phyloP scores from a whole-genome alignment of 345 rosid species.

The Balakata baccata region DNA sequence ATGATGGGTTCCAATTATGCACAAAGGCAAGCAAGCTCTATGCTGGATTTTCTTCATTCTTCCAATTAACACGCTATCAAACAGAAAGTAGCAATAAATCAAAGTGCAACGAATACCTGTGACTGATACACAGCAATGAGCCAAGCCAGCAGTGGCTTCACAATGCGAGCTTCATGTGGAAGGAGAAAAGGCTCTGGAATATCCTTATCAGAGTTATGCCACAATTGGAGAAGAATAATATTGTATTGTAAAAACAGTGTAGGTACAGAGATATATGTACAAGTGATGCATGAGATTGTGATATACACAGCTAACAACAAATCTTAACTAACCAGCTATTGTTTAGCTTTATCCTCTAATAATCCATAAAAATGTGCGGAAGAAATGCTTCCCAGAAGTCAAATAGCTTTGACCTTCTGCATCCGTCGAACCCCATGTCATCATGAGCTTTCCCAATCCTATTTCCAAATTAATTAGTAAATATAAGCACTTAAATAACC shows the following conservation, averaged over 20 bases:
- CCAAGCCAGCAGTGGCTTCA: conserved; percentile 80
- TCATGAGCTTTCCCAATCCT: conserved; percentile 69
- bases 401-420: conserved; percentile 70
- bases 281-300: no score
- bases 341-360: no score
- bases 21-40: background rate
- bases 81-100: conserved; percentile 8
- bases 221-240: no score
- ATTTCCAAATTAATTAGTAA: conserved; percentile 7
- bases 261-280: no score
- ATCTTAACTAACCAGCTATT: no score
- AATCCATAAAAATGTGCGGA: no score
- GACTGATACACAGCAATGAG: conserved; percentile 72
- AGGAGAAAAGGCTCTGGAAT: conserved; percentile 71
- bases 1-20: background rate
- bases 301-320: no score
- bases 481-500: background rate
- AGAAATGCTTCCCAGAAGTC: conserved; percentile 74
- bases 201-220: no score
- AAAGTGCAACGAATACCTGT: conserved; percentile 38
- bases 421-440: conserved; percentile 79
- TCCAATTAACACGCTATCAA: background rate
- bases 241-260: no score
- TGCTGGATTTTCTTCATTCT: conserved; percentile 1
- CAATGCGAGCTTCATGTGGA: conserved; percentile 53